These are phyloP conservation scores for Trichoderma gamsii DNA, from an alignment of 495 filamentous ascomycete genomes.

Conservation along the genomic window DNA sequence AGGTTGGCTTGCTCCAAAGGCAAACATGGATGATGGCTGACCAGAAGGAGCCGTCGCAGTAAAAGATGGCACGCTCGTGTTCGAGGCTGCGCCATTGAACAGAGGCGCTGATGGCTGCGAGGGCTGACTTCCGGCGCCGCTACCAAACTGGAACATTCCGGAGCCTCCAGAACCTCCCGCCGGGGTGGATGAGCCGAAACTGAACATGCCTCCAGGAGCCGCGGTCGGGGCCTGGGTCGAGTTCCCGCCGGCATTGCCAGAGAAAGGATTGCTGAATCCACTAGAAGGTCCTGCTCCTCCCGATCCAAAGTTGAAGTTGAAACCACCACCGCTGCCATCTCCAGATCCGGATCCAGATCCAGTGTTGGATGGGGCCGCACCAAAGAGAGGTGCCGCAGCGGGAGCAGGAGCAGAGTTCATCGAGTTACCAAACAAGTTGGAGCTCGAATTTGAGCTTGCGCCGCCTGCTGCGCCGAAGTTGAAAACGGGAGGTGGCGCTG, in stretches of 20 bases:
- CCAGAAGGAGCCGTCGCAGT: constrained; percentile 15
- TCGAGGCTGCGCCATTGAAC: constrained; percentile 10
- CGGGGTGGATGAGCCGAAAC: neutral
- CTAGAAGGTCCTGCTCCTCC: constrained; percentile 20
- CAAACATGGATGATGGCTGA: constrained; percentile 23
- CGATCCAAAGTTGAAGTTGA: constrained; percentile 39
- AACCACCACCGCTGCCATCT: constrained; percentile 23
- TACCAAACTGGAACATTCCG: constrained; percentile 19
- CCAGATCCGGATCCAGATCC: constrained; percentile 28
- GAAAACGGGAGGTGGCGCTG: constrained; percentile 21
- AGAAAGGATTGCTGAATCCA: constrained; percentile 25
- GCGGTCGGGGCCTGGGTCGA: neutral
- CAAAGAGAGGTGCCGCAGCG: constrained; percentile 18
- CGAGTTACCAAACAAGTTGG: constrained; percentile 23
- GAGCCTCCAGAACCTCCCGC: constrained; percentile 17
- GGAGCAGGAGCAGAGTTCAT: constrained; percentile 29
- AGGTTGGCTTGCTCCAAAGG: constrained; percentile 22
- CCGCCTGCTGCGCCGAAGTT: constrained; percentile 32
- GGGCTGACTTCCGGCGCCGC: constrained; percentile 1
- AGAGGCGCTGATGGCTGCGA: neutral
- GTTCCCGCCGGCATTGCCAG: constrained; percentile 15
- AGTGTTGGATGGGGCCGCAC: constrained; percentile 20
- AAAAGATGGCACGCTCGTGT: constrained; percentile 1
- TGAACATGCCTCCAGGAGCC: constrained; percentile 10
- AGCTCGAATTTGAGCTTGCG: constrained; percentile 20